Evolutionary conservation across 768 basidiomycete species (phyloP).

Genomic region (Lactarius tabidus): DNA sequence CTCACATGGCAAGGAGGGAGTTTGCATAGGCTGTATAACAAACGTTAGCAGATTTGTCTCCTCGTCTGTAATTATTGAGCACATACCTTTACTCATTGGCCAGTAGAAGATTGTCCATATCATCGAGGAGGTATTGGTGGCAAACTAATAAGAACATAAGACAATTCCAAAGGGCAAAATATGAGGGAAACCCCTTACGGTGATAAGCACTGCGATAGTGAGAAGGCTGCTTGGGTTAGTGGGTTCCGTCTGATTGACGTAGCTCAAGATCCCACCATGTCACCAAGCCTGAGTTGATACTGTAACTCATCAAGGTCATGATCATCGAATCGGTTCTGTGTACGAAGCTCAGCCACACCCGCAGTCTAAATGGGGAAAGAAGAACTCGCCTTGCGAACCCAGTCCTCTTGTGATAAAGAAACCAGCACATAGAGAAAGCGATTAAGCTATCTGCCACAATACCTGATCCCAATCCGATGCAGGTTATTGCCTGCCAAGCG

Average conservation of each 20-base stretch:
- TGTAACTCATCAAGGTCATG: constrained; percentile 30
- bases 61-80: background rate
- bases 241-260: background rate
- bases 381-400: constrained; percentile 40
- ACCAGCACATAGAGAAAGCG: constrained; percentile 46
- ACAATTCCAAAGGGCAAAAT: background rate
- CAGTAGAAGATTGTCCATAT: constrained; percentile 49
- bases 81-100: constrained; percentile 49
- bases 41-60: background rate
- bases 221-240: constrained; percentile 22
- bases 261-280: constrained; percentile 25
- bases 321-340: constrained; percentile 30
- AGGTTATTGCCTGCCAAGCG: constrained; percentile 45
- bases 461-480: constrained; percentile 44
- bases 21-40: constrained; percentile 45
- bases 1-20: constrained; percentile 48
- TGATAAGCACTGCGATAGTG: constrained; percentile 22
- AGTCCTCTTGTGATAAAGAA: constrained; percentile 42
- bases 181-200: constrained; percentile 10
- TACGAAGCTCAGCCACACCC: background rate
- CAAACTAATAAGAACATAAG: constrained; percentile 19
- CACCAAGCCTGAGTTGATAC: constrained; percentile 30
- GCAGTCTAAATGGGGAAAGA: background rate
- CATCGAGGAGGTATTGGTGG: constrained; percentile 41
- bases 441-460: constrained; percentile 50